phyloP scores from a whole-genome alignment of 2,329 filamentous ascomycete species.

The Chrysoporthe austroafricana region DNA sequence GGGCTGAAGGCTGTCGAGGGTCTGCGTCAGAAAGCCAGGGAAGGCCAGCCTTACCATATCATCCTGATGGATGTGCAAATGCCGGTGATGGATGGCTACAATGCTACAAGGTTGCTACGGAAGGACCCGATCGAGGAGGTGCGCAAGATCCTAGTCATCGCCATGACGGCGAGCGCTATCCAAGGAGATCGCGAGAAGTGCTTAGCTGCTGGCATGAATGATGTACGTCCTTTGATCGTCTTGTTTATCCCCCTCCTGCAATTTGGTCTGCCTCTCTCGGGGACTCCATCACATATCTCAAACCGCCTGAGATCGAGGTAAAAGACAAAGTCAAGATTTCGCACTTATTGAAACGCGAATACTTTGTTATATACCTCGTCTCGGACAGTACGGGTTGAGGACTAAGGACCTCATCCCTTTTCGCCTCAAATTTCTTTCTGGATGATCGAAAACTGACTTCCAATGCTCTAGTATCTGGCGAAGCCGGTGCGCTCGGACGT shows the following conservation, averaged over 20 bases:
- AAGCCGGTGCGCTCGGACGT: slow-evolving; percentile 92
- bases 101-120: slow-evolving; percentile 83
- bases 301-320: no score
- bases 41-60: slow-evolving; percentile 81
- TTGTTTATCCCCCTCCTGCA: neutral
- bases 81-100: slow-evolving; percentile 90
- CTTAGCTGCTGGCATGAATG: slow-evolving; percentile 82
- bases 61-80: slow-evolving; percentile 97
- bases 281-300: no score
- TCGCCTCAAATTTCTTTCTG: neutral
- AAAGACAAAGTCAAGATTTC: no score
- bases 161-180: slow-evolving; percentile 95
- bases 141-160: slow-evolving; percentile 85
- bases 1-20: slow-evolving; percentile 87
- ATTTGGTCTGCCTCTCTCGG: neutral
- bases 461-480: slow-evolving; percentile 82
- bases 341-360: no score
- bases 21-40: slow-evolving; percentile 70
- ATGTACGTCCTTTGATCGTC: neutral
- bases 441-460: neutral
- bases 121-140: slow-evolving; percentile 77
- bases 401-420: neutral
- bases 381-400: neutral
- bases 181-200: slow-evolving; percentile 95
- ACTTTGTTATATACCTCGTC: neutral